Evolutionary conservation across 768 basidiomycete genomes (phyloP).

Genomic region (Sporobolomyces phaffii): DNA sequence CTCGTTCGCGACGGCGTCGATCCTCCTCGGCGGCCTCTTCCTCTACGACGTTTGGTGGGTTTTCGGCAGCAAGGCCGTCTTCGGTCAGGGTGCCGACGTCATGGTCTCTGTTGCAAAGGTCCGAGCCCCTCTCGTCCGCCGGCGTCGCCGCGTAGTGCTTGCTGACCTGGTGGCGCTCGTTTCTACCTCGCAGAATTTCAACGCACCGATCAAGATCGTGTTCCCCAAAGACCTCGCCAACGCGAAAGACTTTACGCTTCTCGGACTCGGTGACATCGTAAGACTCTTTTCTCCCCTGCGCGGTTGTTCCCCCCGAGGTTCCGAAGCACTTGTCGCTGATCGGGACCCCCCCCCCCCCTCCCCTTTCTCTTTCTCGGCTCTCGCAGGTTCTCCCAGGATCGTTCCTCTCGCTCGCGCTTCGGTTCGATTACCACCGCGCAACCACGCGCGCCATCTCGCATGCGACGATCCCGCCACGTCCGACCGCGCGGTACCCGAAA

Average conservation of each 20-base stretch:
- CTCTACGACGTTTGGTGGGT: constrained; percentile 84
- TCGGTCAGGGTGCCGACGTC: constrained; percentile 24
- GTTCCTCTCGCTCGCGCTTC: constrained; percentile 76
- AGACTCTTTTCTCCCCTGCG: constrained; percentile 48
- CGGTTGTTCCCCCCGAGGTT: too few species aligned
- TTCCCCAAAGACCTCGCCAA: constrained; percentile 66
- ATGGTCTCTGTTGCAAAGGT: constrained; percentile 86
- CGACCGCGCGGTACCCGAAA: constrained; percentile 52
- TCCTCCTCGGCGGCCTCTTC: constrained; percentile 77
- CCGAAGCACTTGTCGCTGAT: too few species aligned
- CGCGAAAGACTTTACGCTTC: constrained; percentile 69
- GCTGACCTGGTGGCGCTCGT: too few species aligned
- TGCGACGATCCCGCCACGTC: constrained; percentile 20
- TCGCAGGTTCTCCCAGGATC: not conserved
- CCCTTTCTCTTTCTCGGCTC: too few species aligned
- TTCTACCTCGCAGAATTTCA: constrained; percentile 52
- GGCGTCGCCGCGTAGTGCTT: too few species aligned
- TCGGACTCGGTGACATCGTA: constrained; percentile 84
- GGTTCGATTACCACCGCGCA: constrained; percentile 64
- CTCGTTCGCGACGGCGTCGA: constrained; percentile 77
- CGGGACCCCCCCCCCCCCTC: too few species aligned
- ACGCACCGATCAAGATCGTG: constrained; percentile 87
- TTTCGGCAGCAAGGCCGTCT: constrained; percentile 60
- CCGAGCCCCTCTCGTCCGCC: too few species aligned
- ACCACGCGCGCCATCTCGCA: constrained; percentile 37